Evolutionary conservation across 176 grass and related monocot species (phyloP).

Genomic region (Avena insularis): DNA sequence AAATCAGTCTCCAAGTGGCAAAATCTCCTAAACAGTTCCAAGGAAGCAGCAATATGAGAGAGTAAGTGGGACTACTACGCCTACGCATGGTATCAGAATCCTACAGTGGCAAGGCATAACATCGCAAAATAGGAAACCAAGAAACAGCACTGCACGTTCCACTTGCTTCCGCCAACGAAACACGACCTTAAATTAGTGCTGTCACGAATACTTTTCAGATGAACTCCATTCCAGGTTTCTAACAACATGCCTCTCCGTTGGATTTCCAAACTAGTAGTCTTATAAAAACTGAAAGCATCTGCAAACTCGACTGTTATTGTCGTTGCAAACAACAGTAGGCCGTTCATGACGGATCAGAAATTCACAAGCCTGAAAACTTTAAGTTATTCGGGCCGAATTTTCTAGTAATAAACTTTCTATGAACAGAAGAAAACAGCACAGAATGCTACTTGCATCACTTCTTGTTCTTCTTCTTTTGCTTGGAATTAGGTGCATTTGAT

Average conservation of each 20-base stretch:
- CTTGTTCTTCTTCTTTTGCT: slow-evolving; percentile 73
- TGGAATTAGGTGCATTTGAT: slow-evolving; percentile 47
- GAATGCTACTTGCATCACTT: slow-evolving; percentile 49
- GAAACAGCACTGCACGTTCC: background rate
- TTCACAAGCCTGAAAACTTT: background rate
- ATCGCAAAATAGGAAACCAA: background rate
- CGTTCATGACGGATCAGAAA: background rate
- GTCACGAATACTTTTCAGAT: background rate
- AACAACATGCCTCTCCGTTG: background rate
- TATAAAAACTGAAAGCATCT: background rate
- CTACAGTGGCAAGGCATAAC: slow-evolving; percentile 9
- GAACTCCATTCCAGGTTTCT: background rate
- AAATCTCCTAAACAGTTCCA: background rate
- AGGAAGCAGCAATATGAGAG: background rate
- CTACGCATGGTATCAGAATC: slow-evolving; percentile 14
- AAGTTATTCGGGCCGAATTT: slow-evolving; percentile 13
- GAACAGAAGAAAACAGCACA: slow-evolving; percentile 24
- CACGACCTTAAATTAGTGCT: background rate
- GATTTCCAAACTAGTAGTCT: background rate
- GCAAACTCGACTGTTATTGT: background rate
- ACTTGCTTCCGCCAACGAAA: background rate
- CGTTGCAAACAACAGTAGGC: background rate
- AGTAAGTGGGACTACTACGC: background rate
- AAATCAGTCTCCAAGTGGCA: too few relatives aligned
- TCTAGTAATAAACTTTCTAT: slow-evolving; percentile 12